A percentile compares a stretch with the other conserved stretches of the same genome.
Conservation (phyloP, 345 rosid species). For the Euphorbia pulcherrima region DNA sequence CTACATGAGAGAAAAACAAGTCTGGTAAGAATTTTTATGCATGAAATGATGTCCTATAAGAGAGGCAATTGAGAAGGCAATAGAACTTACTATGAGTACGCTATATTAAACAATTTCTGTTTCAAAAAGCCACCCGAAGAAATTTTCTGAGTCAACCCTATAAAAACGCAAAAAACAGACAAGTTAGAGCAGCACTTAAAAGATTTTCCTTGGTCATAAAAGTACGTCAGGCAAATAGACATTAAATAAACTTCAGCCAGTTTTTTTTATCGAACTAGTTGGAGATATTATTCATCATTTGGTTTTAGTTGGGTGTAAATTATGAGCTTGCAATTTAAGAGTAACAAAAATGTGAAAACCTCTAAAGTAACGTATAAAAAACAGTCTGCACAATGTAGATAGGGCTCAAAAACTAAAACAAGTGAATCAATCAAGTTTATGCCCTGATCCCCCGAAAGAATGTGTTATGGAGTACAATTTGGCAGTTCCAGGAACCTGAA, state of each 20-base stretch:
- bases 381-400: not conserved
- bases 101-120: slow-evolving; percentile 60
- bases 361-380: no score
- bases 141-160: slow-evolving; percentile 85
- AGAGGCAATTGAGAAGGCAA: not conserved
- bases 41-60: slow-evolving; percentile 3
- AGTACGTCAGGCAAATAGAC: not conserved
- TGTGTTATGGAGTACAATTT: not conserved
- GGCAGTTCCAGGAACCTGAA: not conserved
- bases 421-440: not conserved
- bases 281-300: not conserved
- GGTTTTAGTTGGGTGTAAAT: not conserved
- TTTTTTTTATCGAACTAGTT: not conserved
- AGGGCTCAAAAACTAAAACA: not conserved
- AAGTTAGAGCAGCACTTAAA: slow-evolving; percentile 5
- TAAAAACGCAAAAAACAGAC: slow-evolving; percentile 17
- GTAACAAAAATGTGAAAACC: not conserved
- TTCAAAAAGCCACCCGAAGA: slow-evolving; percentile 59
- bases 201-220: not conserved
- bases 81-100: slow-evolving; percentile 64
- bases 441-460: not conserved
- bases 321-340: not conserved
- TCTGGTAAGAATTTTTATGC: not conserved
- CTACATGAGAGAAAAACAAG: not conserved
- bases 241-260: not conserved